Percentiles rank a stretch among this genome's conserved stretches.
phyloP scores from a whole-genome alignment of 306 rosid genomes.

The Malus sieversii region DNA sequence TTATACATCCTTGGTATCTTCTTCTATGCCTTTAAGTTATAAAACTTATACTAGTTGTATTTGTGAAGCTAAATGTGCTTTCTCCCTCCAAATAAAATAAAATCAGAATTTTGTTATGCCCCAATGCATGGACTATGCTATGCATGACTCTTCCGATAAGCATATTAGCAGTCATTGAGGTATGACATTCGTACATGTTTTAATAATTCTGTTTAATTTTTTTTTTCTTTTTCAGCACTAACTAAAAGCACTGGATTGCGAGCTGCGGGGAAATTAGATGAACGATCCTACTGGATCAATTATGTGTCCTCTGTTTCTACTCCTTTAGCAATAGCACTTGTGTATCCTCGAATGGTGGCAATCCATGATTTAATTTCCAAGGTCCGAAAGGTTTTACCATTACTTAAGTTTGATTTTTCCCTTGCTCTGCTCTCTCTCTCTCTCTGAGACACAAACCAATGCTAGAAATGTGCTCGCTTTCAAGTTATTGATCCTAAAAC shows the following conservation, averaged over 20 bases:
- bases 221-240: constrained; percentile 49
- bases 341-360: constrained; percentile 79
- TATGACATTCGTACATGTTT: background rate
- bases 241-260: constrained; percentile 67
- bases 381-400: constrained; percentile 28
- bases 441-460: background rate
- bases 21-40: background rate
- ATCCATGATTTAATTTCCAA: constrained; percentile 60
- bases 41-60: background rate
- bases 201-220: constrained; percentile 8
- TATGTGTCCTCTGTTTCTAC: constrained; percentile 58
- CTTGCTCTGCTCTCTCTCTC: background rate
- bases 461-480: background rate
- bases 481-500: background rate
- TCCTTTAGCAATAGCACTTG: constrained; percentile 69
- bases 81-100: background rate
- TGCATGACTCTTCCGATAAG: background rate
- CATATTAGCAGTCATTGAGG: background rate
- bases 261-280: constrained; percentile 67
- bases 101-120: background rate
- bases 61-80: background rate
- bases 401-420: background rate
- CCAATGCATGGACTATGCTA: background rate
- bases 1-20: constrained; percentile 65
- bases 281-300: constrained; percentile 72